Percentiles rank a stretch among this genome's conserved stretches.
Conservation (phyloP, 192 early-diverging fungal genomes). For the Backusella psychrophila region DNA sequence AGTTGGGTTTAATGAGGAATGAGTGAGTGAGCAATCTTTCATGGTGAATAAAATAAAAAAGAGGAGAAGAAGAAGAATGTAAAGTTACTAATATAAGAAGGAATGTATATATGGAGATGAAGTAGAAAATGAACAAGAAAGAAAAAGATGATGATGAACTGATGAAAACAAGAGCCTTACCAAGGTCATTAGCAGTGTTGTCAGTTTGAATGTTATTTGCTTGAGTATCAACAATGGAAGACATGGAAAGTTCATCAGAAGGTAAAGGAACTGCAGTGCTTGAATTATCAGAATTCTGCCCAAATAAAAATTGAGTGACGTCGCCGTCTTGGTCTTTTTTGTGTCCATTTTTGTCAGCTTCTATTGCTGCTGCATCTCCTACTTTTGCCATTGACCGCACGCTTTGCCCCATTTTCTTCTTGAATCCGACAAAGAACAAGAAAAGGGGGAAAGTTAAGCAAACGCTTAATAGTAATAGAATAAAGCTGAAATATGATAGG, state of each 20-base stretch:
- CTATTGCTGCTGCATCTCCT: background rate
- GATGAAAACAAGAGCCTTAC: background rate
- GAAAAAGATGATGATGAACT: background rate
- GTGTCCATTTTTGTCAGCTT: background rate
- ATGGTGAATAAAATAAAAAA: background rate
- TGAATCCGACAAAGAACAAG: background rate
- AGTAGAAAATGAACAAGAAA: background rate
- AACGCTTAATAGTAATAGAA: background rate
- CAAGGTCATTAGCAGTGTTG: background rate
- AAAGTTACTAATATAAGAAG: background rate
- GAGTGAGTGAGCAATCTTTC: background rate
- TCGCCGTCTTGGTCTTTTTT: background rate
- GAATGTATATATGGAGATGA: background rate
- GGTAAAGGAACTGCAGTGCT: background rate
- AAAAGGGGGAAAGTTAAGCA: background rate
- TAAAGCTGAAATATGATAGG: background rate
- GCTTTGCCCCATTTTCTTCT: background rate
- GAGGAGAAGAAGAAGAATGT: background rate
- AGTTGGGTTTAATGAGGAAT: background rate
- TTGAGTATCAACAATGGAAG: constrained; percentile 10
- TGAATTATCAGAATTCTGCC: background rate
- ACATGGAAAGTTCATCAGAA: constrained; percentile 20
- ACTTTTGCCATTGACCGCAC: background rate
- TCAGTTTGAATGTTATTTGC: background rate
- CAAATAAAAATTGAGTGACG: background rate